Percentiles rank a stretch among this genome's conserved stretches.
phyloP scores from a whole-genome alignment of 768 basidiomycete genomes.

The Polyporus arcularius region DNA sequence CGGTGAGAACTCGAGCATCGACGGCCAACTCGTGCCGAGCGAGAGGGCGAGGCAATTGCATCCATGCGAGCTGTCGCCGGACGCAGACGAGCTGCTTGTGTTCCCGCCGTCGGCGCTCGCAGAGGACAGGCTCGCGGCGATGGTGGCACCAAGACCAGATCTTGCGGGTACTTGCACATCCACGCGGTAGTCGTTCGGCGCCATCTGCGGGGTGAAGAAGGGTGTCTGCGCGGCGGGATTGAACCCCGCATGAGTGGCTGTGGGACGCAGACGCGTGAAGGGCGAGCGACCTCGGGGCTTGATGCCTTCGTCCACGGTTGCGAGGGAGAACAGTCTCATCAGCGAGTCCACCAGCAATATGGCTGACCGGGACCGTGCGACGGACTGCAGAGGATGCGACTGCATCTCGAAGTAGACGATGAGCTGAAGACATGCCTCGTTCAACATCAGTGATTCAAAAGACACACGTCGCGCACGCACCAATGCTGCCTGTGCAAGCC shows the following conservation, averaged over 20 bases:
- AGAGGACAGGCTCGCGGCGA: too few species aligned
- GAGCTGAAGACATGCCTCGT: constrained; percentile 41
- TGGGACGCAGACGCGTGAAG: constrained; percentile 27
- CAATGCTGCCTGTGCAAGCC: constrained; percentile 72
- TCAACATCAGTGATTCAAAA: too few species aligned
- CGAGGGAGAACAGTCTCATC: constrained; percentile 57
- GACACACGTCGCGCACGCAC: constrained; percentile 2
- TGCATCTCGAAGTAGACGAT: constrained; percentile 73
- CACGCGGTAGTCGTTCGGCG: too few species aligned
- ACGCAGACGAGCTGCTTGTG: neutral
- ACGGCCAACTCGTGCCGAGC: too few species aligned
- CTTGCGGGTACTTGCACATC: too few species aligned
- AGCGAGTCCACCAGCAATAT: constrained; percentile 66
- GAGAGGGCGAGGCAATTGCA: too few species aligned
- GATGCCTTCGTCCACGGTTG: constrained; percentile 60
- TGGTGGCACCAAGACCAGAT: too few species aligned
- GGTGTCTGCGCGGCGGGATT: neutral
- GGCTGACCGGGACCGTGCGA: constrained; percentile 54
- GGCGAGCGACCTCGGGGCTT: constrained; percentile 48
- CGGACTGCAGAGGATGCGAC: constrained; percentile 61
- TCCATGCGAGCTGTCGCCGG: neutral
- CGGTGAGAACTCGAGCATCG: constrained; percentile 52
- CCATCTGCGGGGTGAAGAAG: too few species aligned
- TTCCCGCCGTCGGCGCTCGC: too few species aligned
- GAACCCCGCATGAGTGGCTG: constrained; percentile 40